Conservation (phyloP, 2,329 filamentous ascomycete species). For the Penicillium sp. region DNA sequence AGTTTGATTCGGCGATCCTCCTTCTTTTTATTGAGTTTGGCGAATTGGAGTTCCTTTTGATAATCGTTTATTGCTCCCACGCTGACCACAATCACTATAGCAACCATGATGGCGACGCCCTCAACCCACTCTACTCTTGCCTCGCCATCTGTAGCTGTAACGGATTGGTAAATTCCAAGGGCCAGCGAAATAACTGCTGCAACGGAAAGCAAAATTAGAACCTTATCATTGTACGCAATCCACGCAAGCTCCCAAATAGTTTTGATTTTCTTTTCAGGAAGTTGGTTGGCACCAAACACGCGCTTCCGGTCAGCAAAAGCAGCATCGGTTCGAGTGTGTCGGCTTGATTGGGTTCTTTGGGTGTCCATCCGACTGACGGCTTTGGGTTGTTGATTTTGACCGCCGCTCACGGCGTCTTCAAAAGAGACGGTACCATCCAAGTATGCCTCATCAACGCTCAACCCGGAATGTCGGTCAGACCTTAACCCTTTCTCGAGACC, state of each 20-base stretch:
- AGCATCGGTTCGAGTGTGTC: slow-evolving; percentile 27
- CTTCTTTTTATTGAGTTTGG: slow-evolving; percentile 76
- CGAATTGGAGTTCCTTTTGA: slow-evolving; percentile 77
- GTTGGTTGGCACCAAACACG: slow-evolving; percentile 63
- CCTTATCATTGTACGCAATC: slow-evolving; percentile 80
- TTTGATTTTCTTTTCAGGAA: slow-evolving; percentile 68
- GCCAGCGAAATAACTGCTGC: slow-evolving; percentile 71
- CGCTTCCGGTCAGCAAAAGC: slow-evolving; percentile 62
- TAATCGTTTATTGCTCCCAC: slow-evolving; percentile 78
- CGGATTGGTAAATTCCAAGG: slow-evolving; percentile 70
- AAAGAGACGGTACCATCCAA: slow-evolving; percentile 65
- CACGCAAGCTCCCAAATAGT: slow-evolving; percentile 67
- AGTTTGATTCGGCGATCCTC: slow-evolving; percentile 71
- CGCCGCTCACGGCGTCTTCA: slow-evolving; percentile 56
- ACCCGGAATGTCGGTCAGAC: slow-evolving; percentile 60
- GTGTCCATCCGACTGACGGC: slow-evolving; percentile 18
- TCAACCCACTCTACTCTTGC: slow-evolving; percentile 74
- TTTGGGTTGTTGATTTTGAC: slow-evolving; percentile 25
- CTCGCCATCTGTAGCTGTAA: slow-evolving; percentile 51
- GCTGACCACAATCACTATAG: slow-evolving; percentile 70
- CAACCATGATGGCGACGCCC: slow-evolving; percentile 73
- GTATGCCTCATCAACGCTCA: slow-evolving; percentile 65
- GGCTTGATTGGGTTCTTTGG: slow-evolving; percentile 13
- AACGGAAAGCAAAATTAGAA: slow-evolving; percentile 66
- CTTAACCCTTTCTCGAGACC: slow-evolving; percentile 71